phyloP scores from a whole-genome alignment of 768 basidiomycete species.

The Collybia sp. region DNA sequence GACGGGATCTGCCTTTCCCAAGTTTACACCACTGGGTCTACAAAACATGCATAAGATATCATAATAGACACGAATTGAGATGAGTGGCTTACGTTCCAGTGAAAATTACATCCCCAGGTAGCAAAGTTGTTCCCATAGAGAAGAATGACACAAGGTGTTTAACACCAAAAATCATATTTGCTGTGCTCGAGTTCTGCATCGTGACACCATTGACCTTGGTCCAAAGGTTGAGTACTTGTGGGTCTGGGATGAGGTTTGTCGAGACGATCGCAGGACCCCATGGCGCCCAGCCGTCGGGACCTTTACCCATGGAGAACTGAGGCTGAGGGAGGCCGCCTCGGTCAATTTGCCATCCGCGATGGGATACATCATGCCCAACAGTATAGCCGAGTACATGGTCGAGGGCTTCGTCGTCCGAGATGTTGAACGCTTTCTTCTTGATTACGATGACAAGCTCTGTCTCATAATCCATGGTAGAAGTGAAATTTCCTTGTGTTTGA shows the following conservation, averaged over 20 bases:
- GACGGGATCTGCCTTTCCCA: conserved; percentile 26
- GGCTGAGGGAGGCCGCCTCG: conserved; percentile 34
- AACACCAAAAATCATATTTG: conserved; percentile 35
- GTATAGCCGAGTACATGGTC: conserved; percentile 34
- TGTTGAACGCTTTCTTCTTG: conserved; percentile 33
- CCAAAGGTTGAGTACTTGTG: conserved; percentile 29
- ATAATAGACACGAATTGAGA: neutral
- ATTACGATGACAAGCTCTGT: conserved; percentile 36
- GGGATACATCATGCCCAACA: conserved; percentile 34
- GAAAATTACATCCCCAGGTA: conserved; percentile 36
- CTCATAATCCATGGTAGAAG: conserved; percentile 34
- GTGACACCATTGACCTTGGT: conserved; percentile 33
- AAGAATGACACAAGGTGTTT: conserved; percentile 32
- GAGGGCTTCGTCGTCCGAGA: conserved; percentile 34
- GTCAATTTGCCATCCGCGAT: conserved; percentile 36
- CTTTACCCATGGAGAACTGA: conserved; percentile 37
- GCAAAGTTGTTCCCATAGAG: conserved; percentile 35
- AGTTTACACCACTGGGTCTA: conserved; percentile 29
- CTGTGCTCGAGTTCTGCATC: conserved; percentile 31
- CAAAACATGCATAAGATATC: neutral
- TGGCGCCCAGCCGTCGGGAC: conserved; percentile 36
- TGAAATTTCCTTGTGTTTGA: conserved; percentile 31
- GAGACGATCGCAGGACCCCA: conserved; percentile 34
- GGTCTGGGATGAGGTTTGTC: conserved; percentile 28
- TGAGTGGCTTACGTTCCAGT: conserved; percentile 28